A percentile compares a stretch with the other conserved stretches of the same genome.
Evolutionary conservation across 305 asterid genomes (phyloP).

Genomic region (Fraxinus angustifolia): DNA sequence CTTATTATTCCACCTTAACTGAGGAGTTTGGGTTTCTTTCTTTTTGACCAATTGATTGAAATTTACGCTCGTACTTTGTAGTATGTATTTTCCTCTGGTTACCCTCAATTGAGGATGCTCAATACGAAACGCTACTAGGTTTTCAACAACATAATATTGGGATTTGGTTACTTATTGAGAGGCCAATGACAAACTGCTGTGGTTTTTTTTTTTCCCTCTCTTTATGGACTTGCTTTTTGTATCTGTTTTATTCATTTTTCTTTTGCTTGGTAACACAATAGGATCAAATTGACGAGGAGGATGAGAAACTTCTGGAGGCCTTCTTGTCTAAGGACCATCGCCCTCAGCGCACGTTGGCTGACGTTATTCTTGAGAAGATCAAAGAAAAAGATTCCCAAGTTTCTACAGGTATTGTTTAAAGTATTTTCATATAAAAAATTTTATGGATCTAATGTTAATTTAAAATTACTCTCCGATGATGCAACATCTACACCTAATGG

Average conservation of each 20-base stretch:
- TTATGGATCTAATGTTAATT: background rate
- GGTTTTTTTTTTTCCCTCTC: background rate
- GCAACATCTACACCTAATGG: background rate
- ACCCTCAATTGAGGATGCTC: background rate
- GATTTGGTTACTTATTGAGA: background rate
- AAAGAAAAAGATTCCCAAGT: slow-evolving; percentile 72
- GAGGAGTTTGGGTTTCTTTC: background rate
- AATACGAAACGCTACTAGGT: background rate
- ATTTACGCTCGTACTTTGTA: background rate
- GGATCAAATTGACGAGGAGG: slow-evolving; percentile 71
- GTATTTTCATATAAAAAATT: too few species aligned
- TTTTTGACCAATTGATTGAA: background rate
- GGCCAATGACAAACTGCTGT: background rate
- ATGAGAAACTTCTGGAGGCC: slow-evolving; percentile 65
- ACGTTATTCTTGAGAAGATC: slow-evolving; percentile 60
- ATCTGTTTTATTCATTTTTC: background rate
- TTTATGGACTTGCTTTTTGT: background rate
- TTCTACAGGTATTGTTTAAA: slow-evolving; percentile 56
- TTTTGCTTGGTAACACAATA: slow-evolving; percentile 21
- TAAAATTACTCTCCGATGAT: background rate
- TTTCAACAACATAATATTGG: background rate
- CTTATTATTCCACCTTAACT: background rate
- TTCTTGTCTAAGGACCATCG: slow-evolving; percentile 57
- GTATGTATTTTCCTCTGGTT: background rate
- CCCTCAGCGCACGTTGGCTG: slow-evolving; percentile 78